Evolutionary conservation across 441 rosid species (phyloP).

Genomic region (Omphalea diandra): DNA sequence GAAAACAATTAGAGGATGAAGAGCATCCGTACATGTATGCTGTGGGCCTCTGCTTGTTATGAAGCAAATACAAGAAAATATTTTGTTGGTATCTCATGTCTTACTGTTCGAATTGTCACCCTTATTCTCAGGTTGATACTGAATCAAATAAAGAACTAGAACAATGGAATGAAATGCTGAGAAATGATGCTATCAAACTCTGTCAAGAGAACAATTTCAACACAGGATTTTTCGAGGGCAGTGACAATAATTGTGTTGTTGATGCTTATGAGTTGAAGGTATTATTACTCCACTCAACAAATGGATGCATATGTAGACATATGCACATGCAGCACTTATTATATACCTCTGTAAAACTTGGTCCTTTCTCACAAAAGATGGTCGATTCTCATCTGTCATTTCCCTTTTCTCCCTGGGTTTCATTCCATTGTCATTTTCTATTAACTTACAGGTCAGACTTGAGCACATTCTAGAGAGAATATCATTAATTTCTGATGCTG

Average conservation of each 20-base stretch:
- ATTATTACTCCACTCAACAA: slow-evolving; percentile 21
- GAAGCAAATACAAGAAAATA: neutral
- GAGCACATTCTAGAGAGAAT: slow-evolving; percentile 99
- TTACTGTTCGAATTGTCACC: slow-evolving; percentile 19
- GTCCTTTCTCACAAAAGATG: neutral
- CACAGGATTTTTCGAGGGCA: slow-evolving; percentile 94
- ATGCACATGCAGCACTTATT: neutral
- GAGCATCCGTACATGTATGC: neutral
- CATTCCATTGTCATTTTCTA: neutral
- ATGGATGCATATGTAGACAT: slow-evolving; percentile 8
- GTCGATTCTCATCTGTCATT: neutral
- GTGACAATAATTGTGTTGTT: slow-evolving; percentile 70
- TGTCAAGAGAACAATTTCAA: slow-evolving; percentile 95
- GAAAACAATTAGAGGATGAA: too few relatives aligned
- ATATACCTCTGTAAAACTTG: neutral
- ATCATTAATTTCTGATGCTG: slow-evolving; percentile 90
- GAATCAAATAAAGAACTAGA: slow-evolving; percentile 92
- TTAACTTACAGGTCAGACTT: slow-evolving; percentile 87
- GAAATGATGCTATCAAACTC: slow-evolving; percentile 75
- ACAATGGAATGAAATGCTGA: slow-evolving; percentile 94
- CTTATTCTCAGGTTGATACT: slow-evolving; percentile 63
- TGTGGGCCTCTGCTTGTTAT: neutral
- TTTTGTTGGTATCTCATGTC: neutral
- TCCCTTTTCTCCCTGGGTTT: neutral
- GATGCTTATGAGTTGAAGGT: slow-evolving; percentile 99